phyloP scores from a whole-genome alignment of 2,329 filamentous ascomycete species.

The Aureobasidium namibiae region DNA sequence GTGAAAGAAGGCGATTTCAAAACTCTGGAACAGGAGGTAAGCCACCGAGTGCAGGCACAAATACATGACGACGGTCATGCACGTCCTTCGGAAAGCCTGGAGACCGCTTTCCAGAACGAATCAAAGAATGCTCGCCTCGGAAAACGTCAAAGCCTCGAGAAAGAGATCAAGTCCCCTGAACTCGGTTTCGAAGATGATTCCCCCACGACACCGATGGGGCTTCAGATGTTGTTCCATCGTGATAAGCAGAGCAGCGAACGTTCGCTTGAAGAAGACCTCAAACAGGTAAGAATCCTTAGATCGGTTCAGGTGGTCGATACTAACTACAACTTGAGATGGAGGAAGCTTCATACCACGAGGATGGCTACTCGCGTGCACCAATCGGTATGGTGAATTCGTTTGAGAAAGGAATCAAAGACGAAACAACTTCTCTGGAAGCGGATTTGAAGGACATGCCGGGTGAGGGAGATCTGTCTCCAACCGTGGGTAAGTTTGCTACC shows the following conservation, averaged over 20 bases:
- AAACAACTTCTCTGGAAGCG: neutral
- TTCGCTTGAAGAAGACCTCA: slow-evolving; percentile 12
- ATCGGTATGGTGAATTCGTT: slow-evolving; percentile 44
- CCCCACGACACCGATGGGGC: slow-evolving; percentile 16
- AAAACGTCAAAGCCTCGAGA: slow-evolving; percentile 9
- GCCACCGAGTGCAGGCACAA: neutral
- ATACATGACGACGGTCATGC: slow-evolving; percentile 15
- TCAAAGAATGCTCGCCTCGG: neutral
- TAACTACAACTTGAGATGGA: neutral
- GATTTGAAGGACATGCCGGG: slow-evolving; percentile 17
- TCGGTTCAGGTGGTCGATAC: neutral
- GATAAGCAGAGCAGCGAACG: slow-evolving; percentile 12
- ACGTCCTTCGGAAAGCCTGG: slow-evolving; percentile 14
- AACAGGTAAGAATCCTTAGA: neutral
- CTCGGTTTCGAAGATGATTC: slow-evolving; percentile 15
- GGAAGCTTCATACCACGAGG: slow-evolving; percentile 6
- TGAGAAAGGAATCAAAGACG: slow-evolving; percentile 32
- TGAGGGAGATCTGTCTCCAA: slow-evolving; percentile 31
- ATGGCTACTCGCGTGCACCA: slow-evolving; percentile 21
- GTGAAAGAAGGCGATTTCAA: neutral
- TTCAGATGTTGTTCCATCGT: slow-evolving; percentile 15
- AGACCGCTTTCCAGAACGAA: slow-evolving; percentile 18
- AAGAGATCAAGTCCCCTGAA: slow-evolving; percentile 10
- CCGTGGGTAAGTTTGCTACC: slow-evolving; percentile 28
- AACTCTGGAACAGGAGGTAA: slow-evolving; percentile 9